Evolutionary conservation across 2,329 filamentous ascomycete species (phyloP), one percentile per base, ranked within the genome.

Genomic region (Tricladium varicosporioides): DNA sequence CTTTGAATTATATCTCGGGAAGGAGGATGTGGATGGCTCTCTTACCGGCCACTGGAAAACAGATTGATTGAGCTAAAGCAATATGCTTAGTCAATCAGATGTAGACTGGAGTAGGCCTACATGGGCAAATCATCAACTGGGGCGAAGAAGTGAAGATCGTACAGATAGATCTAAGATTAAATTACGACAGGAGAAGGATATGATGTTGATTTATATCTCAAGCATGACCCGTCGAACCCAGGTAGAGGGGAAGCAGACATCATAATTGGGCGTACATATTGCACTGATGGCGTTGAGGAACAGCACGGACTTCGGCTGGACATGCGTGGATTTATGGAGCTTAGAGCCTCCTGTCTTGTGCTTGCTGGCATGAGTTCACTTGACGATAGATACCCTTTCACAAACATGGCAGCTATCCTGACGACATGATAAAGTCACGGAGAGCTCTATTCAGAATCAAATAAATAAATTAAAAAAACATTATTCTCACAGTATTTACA

Each of bases 21-120:
- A 88, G 63, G 88, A 90, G 54, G 90, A 95, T 68, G 82, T 90
- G 49, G 90, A 96, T 66, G 80, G 83, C 32, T 80, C 83, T 31
- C 73, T 91, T 56, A 85, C 85, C 2, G 84, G 84, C 42, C 93
- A 97, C 73, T 97, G 93, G 92, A 97, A 97, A 78, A 88, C 87
- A 18, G 93, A 97, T 72, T 96, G 93, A 97, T 72, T 96, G 80
- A 89, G 60, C 47, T 27, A 48, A 42, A 22, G 19, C n/a, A n/a
- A 45, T 45, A 42, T 27, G 48, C 10, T 10, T n/a, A 7, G 22
- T 27, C 22, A 27, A 27, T 27, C 22, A 27, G 22, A 27, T 7
- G 22, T 27, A 7, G 22, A 27, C 22, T 7, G 4, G 22, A 27
- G 22, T 27, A 27, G 22, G 22, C 22, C 22, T 27, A 27, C 22